Evolutionary conservation across 768 basidiomycete species (phyloP).

Genomic region (Termitomyces sp.): DNA sequence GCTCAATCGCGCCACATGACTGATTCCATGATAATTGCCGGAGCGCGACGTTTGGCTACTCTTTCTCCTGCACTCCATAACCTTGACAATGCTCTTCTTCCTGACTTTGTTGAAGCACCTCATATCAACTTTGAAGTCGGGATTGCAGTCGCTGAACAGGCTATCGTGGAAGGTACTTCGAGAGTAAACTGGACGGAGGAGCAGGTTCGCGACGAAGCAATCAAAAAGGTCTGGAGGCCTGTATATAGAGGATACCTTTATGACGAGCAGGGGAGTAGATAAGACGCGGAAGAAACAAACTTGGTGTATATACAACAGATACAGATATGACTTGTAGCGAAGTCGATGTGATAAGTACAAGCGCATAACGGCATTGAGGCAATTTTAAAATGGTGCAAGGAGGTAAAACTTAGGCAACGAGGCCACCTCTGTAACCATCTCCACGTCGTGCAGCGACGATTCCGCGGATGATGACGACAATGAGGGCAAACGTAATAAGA

Average conservation of each 20-base stretch:
- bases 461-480: constrained; percentile 56
- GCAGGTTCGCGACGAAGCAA: constrained; percentile 48
- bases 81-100: constrained; percentile 66
- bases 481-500: constrained; percentile 53
- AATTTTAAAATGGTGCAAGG: not conserved
- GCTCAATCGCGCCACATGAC: constrained; percentile 58
- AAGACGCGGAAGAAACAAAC: not conserved
- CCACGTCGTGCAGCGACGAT: constrained; percentile 56
- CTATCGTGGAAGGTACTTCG: constrained; percentile 66
- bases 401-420: constrained; percentile 23
- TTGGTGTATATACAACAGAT: not conserved
- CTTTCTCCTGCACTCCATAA: constrained; percentile 73
- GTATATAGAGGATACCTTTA: constrained; percentile 61
- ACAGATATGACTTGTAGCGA: not conserved
- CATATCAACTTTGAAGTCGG: constrained; percentile 76
- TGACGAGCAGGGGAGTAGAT: constrained; percentile 41
- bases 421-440: constrained; percentile 57
- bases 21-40: constrained; percentile 87
- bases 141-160: constrained; percentile 73
- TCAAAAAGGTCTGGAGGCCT: constrained; percentile 55
- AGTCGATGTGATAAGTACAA: not conserved
- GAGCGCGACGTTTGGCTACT: constrained; percentile 65
- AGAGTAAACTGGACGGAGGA: constrained; percentile 52
- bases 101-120: constrained; percentile 72
- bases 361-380: not conserved